Evolutionary conservation across 495 filamentous ascomycete species (phyloP), one percentile per base, ranked within the genome.

Genomic region (Talaromyces thailandensis): DNA sequence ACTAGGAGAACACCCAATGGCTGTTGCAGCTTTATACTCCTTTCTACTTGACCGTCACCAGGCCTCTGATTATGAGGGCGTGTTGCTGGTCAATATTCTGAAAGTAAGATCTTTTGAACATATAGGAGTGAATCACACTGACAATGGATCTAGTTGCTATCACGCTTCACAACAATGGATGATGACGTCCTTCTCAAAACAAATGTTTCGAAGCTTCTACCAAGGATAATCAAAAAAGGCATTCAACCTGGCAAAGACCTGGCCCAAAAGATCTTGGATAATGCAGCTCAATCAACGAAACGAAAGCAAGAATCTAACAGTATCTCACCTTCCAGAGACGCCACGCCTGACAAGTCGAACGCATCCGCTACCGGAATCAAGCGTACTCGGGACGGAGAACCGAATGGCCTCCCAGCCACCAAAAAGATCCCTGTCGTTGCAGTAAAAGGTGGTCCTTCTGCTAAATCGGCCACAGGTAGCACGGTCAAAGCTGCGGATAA

Each of bases 21-120:
- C 85, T 4, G 67, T 86, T 18, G 73, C 82, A 60, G 73, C 82
- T 26, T 77, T 84, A 63, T 84, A 85, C 62, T 83, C 83, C 35
- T 86, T 88, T 64, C 71, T 95, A 35, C 77, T 84, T 25, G 83
- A 89, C 64, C 83, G 88, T 5, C 82, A 86, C 62, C 84, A 86
- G 64, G 78, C 82, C 6, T 78, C 82, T 25, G 89, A 93, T 64
- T 83, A 81, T 64, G 82, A 85, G 63, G 85, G 88, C 0, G 71
- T 77, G 29, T 71, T 94, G 21, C 77, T 85, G 7, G 77, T 83
- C 45, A 84, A 81, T 23, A 83, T 91, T 23, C 79, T 94, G 1
- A 84, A 83, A 68, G 82, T 83, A 69, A 67, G 26, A 32, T 7
- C 4, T 60, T 16, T 12, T 1, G 50, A 37, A n/a, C 31, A 35